Conservation (phyloP, 352 stramenopile species). For the Globisporangium perplexum region DNA sequence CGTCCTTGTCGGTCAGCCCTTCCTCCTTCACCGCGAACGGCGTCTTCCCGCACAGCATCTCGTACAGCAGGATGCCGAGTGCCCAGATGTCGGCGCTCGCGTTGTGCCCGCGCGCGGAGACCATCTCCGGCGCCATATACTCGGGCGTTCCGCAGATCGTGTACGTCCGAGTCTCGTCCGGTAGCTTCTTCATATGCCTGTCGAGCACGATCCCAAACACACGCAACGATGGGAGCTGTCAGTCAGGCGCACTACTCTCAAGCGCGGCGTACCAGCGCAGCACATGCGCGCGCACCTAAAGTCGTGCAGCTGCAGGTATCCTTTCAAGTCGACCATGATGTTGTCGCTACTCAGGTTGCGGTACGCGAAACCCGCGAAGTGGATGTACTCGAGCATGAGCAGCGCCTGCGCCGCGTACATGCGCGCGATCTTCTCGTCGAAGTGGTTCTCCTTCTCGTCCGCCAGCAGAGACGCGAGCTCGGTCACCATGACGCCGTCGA, state of each 20-base stretch:
- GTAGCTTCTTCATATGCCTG: constrained; percentile 79
- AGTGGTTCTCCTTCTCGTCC: constrained; percentile 47
- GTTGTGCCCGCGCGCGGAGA: constrained; percentile 76
- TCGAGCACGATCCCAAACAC: no score
- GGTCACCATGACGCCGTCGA: constrained; percentile 63
- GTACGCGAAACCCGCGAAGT: constrained; percentile 75
- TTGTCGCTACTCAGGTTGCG: constrained; percentile 84
- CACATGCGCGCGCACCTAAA: constrained; percentile 35
- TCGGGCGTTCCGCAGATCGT: constrained; percentile 87
- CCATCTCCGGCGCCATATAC: constrained; percentile 88
- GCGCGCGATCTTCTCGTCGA: constrained; percentile 51
- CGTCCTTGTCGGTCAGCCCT: constrained; percentile 71
- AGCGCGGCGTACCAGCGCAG: neutral
- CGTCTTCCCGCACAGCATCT: constrained; percentile 83
- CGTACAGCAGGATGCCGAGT: constrained; percentile 81
- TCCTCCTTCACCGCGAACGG: constrained; percentile 73
- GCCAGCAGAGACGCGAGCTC: constrained; percentile 55
- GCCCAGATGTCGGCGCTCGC: constrained; percentile 81
- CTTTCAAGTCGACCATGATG: constrained; percentile 71
- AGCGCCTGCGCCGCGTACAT: constrained; percentile 66
- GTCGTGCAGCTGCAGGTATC: constrained; percentile 82
- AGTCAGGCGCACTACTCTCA: neutral
- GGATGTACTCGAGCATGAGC: constrained; percentile 82
- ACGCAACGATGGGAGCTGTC: neutral
- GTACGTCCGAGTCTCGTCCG: constrained; percentile 74